Base-by-base conservation (phyloP, 305 asterid species). In the Fraxinus sp. region DNA sequence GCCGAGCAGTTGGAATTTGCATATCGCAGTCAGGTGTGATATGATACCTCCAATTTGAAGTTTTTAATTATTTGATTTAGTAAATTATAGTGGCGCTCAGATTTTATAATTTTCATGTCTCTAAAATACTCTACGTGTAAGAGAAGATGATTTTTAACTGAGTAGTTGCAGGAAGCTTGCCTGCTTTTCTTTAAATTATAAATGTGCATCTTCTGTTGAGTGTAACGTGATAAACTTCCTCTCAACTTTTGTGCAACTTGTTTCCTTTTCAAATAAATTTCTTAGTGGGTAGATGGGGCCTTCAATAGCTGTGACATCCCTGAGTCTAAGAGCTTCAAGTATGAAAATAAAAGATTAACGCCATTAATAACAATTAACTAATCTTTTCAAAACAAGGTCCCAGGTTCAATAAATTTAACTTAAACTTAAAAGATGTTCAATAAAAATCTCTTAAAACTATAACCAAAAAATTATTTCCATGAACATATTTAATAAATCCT, bases 1-100 rank as follows among this genome's bases (percentile, higher is more conserved):
- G 89, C 98, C 49, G 99, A 96, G 91, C 99, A 96, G 78, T 88
- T 96, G 91, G 99, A 96, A 86, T 94, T 90, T 89, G 99, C 98
- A 79, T 96, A 93, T 84, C 92, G 94, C 83, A 77, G 97, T 87
- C 94, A 91, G 98, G 98, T 96, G 83, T 87, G 84, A 76, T 74
- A 62, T 46, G 41, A 83, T 78, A 81, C 44, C 77, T 79, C 74
- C 76, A 33, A 30, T 77, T 36, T 83, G 68, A 68, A 46, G 35
- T 72, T 80, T 76, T 18, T 76, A 4, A 68, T 80, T 77, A 57
- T 70, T 78, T 84, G 79, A 76, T 70, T 74, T 49, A 64, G 26
- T 78, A 18, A 71, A 70, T 33, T 78, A 49, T 52, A 28, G 52
- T 28, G 70, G 79, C 46, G 59, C 72, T 75, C 71, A 71, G 22